Conservation (phyloP, 2,329 filamentous ascomycete genomes). For the Fusarium buxicola region DNA sequence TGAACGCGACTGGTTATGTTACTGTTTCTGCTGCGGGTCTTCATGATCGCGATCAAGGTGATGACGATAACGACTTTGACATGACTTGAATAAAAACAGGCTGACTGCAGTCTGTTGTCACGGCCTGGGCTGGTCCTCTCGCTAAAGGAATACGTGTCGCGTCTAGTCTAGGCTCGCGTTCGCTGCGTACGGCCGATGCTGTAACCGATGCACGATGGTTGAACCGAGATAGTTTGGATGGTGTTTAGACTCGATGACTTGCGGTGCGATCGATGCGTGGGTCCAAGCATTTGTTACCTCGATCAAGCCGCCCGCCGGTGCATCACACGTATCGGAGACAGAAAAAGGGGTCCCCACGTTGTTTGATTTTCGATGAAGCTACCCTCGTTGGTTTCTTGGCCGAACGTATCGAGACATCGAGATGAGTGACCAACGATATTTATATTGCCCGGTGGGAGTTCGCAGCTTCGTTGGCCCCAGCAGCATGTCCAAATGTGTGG, state of each 20-base stretch:
- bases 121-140: constrained; percentile 6
- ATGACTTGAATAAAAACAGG: neutral
- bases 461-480: neutral
- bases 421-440: neutral
- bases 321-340: constrained; percentile 3
- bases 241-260: constrained; percentile 37
- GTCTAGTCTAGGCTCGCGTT: neutral
- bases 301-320: constrained; percentile 14
- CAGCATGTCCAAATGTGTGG: too few relatives aligned
- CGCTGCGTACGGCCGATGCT: constrained; percentile 20
- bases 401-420: neutral
- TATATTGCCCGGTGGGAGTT: neutral
- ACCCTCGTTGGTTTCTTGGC: neutral
- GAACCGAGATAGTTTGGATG: constrained; percentile 12
- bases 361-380: constrained; percentile 8
- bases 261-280: constrained; percentile 29
- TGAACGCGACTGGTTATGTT: constrained; percentile 8
- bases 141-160: neutral
- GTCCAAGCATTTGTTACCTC: constrained; percentile 15
- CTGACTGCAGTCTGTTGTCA: neutral
- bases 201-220: constrained; percentile 22
- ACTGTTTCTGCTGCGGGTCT: constrained; percentile 2
- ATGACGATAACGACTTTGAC: constrained; percentile 8
- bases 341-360: constrained; percentile 9
- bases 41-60: neutral